A percentile compares a stretch with the other conserved stretches of the same genome.
These are phyloP conservation scores for Nothophoma quercina DNA, from an alignment of 2,329 filamentous ascomycete species.

Conservation along the genomic window DNA sequence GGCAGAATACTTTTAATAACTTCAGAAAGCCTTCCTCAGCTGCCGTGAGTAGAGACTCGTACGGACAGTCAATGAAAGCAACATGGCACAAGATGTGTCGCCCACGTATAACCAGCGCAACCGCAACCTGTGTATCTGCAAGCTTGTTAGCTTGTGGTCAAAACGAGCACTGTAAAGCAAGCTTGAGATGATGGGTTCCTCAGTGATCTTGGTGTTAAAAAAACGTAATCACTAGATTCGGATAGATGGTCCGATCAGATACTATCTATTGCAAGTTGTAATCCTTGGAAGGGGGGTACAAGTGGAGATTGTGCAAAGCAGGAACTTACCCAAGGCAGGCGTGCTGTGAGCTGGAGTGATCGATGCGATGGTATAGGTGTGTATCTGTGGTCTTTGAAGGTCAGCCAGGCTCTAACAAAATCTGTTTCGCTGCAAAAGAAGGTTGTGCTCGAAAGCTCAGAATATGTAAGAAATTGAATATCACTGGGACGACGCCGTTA, in stretches of 20 bases:
- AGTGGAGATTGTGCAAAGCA: background rate
- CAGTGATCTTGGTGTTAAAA: conserved; percentile 75
- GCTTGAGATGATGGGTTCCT: conserved; percentile 50
- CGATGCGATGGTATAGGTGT: background rate
- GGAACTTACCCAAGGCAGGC: conserved; percentile 3
- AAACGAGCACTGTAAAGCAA: conserved; percentile 19
- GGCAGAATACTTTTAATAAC: too few species aligned
- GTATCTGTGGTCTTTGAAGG: conserved; percentile 10
- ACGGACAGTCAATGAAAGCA: conserved; percentile 8
- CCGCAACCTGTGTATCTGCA: conserved; percentile 16
- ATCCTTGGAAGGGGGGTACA: conserved; percentile 63
- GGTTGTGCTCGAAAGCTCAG: conserved; percentile 64
- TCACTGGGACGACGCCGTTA: conserved; percentile 79
- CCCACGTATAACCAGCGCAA: background rate
- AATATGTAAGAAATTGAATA: conserved; percentile 99
- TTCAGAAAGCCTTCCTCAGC: conserved; percentile 10
- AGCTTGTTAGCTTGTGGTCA: conserved; percentile 31
- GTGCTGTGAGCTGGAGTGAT: background rate
- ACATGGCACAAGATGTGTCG: background rate
- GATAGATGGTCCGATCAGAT: conserved; percentile 58
- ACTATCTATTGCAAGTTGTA: conserved; percentile 73
- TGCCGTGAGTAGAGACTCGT: background rate
- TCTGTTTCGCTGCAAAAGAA: background rate
- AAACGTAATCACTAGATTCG: conserved; percentile 59
- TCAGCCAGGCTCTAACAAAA: conserved; percentile 19